Evolutionary conservation across 306 rosid genomes (phyloP), one percentile per base, ranked within the genome.

Genomic region (Lablab purpureus): DNA sequence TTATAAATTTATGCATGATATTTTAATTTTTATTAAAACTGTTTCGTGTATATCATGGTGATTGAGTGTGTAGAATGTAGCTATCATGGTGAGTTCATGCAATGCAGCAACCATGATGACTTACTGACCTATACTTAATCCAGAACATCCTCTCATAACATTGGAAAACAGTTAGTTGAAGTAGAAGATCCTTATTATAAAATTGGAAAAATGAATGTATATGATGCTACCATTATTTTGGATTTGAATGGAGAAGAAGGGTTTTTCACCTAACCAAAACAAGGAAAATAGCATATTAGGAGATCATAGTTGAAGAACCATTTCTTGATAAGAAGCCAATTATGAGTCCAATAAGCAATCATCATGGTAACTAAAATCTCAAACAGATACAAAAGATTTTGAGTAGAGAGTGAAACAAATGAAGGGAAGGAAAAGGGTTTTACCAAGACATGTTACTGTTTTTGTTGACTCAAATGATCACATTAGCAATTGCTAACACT

Each of bases 311-410:
- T 79, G 18, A 47, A 49, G 18, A 34, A 2, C 32, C 7, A 51
- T 65, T 50, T 2, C 19, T 41, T 6, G 27, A 51, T 36, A 49
- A 63, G 83, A 60, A 60, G 45, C 23, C 22, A 63, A 58, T 58
- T 25, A 62, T 17, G 3, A 28, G 21, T 45, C 23, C 59, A 81
- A 40, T 34, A 47, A 12, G 40, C 60, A 69, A 60, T 22, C 3
- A 62, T 41, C 73, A 82, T 25, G 28, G 36, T 27, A 64, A 51
- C 54, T 51, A 63, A 28, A 62, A 56, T 27, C 71, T 55, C 41
- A 68, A 3, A n/a, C 28, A 66, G 23, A 74, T 14, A 8, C 18
- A 62, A 64, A 73, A 64, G 75, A 36, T 58, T 22, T 51, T n/a
- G 51, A 55, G 23, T 64, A 37, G 10, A 36, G 6, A 32, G 46